phyloP scores from a whole-genome alignment of 2,329 filamentous ascomycete genomes.

The Ceratocystiopsis minuta region DNA sequence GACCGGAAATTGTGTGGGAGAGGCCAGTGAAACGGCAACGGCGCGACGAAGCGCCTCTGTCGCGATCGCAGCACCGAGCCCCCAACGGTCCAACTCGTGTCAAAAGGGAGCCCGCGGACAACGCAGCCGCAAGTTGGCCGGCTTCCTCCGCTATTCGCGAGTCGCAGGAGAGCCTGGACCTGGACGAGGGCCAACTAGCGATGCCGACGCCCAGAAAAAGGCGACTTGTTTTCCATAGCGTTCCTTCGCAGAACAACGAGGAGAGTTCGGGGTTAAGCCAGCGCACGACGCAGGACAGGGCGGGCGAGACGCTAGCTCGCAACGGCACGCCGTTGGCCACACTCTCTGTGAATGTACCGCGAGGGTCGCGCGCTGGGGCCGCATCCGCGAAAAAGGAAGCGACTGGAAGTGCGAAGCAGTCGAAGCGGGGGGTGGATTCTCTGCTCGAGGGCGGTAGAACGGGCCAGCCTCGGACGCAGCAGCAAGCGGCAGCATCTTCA shows the following conservation, averaged over 20 bases:
- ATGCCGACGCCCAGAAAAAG: conserved; percentile 26
- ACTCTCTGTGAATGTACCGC: conserved; percentile 4
- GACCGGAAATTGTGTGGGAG: conserved; percentile 31
- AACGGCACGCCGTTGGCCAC: conserved; percentile 1
- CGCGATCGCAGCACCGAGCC: too few relatives aligned
- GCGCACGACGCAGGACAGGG: background rate
- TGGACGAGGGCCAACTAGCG: conserved; percentile 29
- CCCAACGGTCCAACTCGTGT: too few relatives aligned
- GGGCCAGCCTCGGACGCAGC: background rate
- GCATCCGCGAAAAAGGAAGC: background rate
- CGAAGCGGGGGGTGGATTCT: conserved; percentile 5
- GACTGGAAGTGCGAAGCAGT: background rate
- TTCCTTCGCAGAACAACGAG: background rate
- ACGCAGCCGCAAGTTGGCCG: too few relatives aligned
- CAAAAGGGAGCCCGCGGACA: too few relatives aligned
- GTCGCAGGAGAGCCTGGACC: conserved; percentile 40
- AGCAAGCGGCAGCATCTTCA: too few relatives aligned
- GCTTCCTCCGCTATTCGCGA: too few relatives aligned
- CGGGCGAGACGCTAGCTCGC: too few relatives aligned
- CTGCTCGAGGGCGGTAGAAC: conserved; percentile 4
- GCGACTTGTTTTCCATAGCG: conserved; percentile 4
- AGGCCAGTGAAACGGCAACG: conserved; percentile 19
- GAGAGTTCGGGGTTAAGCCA: background rate
- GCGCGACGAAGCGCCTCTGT: too few relatives aligned
- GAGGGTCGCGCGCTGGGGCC: background rate